These are phyloP conservation scores for Hypomontagnella submonticulosa DNA, from an alignment of 495 filamentous ascomycete species.

Conservation along the genomic window DNA sequence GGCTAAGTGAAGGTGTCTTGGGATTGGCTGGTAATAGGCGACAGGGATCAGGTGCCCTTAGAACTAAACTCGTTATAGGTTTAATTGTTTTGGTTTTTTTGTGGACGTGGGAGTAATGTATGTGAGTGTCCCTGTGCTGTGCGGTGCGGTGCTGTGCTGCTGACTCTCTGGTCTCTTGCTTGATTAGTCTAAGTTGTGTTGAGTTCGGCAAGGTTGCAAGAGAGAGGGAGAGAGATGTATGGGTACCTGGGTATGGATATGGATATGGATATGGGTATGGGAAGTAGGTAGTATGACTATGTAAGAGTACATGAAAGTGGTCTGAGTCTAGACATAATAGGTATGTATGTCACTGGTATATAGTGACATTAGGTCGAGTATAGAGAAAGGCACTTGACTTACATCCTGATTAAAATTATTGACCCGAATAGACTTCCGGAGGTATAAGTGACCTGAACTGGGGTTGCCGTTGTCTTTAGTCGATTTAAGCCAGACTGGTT, in stretches of 20 bases:
- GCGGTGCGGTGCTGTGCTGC: conserved; percentile 3
- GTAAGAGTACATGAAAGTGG: too few species aligned
- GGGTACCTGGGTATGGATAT: conserved; percentile 3
- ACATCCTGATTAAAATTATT: conserved; percentile 26
- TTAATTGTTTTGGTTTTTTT: conserved; percentile 31
- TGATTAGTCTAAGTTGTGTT: conserved; percentile 28
- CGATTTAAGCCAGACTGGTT: conserved; percentile 29
- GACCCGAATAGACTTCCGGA: conserved; percentile 3
- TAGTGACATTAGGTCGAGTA: not conserved
- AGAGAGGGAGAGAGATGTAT: not conserved
- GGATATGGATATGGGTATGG: too few species aligned
- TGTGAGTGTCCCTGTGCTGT: conserved; percentile 5
- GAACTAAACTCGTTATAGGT: conserved; percentile 36
- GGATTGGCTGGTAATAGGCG: conserved; percentile 36
- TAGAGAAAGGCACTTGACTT: conserved; percentile 20
- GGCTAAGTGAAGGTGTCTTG: conserved; percentile 30
- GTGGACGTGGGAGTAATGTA: conserved; percentile 11
- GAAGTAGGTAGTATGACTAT: too few species aligned
- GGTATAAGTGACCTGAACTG: conserved; percentile 36
- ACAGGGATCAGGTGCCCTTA: conserved; percentile 43
- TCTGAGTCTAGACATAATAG: too few species aligned
- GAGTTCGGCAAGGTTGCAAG: conserved; percentile 11
- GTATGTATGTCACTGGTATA: too few species aligned
- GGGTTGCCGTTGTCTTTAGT: conserved; percentile 28
- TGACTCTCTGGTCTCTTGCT: conserved; percentile 23